Base-by-base conservation (phyloP, 1,139 yeast genomes). In the Lodderomyces margitis region DNA sequence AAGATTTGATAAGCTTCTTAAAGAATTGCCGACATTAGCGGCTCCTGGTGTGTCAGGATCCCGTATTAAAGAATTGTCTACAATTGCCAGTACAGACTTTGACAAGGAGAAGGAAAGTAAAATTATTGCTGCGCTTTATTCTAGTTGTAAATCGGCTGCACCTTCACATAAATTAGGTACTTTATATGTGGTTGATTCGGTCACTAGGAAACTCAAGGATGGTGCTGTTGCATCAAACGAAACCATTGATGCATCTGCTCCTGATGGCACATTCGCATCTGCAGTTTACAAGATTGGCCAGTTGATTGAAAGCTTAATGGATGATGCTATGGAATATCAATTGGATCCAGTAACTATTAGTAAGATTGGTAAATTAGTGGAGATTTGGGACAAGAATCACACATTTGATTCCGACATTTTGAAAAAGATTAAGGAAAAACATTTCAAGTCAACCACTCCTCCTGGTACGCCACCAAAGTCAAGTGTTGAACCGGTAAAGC, bases 31-130 rank as follows among this genome's bases (percentile, higher is more conserved):
- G 47, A 72, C 80, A 17, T 72, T 87, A 51, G 88, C 87, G 64
- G 83, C 96, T 21, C 94, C 94, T 17, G 98, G 98, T 46, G 95
- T 92, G 44, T 89, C 97, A 27, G 98, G 98, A 34, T 81, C 96
- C 46, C 89, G 96, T 68, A 92, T 92, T 61, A 87, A 87, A 61
- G 83, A 82, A 57, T 72, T 89, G 57, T 86, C 92, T 38, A 87
- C 86, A 44, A 62, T 86, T 46, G 95, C 96, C 38, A 73, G 83
- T 47, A 78, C 77, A 52, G 80, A 89, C 62, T 85, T 62, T 42
- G 54, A 59, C 55, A 66, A 69, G 36, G 47, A 45, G 5, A 42
- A 38, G n/a, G 88, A 83, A 58, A 73, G 83, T 19, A 73, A 74
- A 46, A 61, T 87, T 44, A 74, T 83, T 42, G 75, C 81, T 45